phyloP scores from a whole-genome alignment of 176 grass and related monocot genomes.

The Pontederia crassipes region DNA sequence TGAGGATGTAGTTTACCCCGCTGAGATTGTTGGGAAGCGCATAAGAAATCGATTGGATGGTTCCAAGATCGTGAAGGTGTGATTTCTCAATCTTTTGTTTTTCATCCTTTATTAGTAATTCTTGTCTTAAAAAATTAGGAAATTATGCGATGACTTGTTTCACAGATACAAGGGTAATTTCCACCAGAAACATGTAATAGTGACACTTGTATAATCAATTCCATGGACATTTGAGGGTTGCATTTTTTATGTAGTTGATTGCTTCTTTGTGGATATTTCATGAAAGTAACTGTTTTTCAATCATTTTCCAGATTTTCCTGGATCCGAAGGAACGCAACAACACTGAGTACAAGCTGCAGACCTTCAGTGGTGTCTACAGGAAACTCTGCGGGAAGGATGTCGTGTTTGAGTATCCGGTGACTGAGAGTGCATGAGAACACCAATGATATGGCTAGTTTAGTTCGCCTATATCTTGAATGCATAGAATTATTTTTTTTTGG shows the following conservation, averaged over 20 bases:
- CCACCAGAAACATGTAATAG: too few relatives aligned
- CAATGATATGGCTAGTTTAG: too few relatives aligned
- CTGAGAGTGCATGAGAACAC: conserved; percentile 22
- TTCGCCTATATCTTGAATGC: too few relatives aligned
- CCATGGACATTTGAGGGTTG: too few relatives aligned
- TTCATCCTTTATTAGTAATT: background rate
- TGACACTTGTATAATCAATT: too few relatives aligned
- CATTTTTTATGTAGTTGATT: too few relatives aligned
- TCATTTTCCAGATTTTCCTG: conserved; percentile 47
- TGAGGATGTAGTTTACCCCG: conserved; percentile 15
- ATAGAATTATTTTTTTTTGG: too few relatives aligned
- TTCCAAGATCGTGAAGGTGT: background rate
- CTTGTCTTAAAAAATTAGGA: background rate
- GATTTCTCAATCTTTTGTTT: background rate
- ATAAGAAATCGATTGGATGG: conserved; percentile 18
- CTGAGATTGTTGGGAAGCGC: conserved; percentile 21
- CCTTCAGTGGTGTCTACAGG: conserved; percentile 71
- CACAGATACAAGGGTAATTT: too few relatives aligned
- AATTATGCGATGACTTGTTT: too few relatives aligned
- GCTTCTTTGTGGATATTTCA: too few relatives aligned
- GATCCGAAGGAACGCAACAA: conserved; percentile 94
- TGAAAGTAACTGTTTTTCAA: background rate
- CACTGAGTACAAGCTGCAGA: conserved; percentile 86
- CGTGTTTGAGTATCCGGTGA: conserved; percentile 42
- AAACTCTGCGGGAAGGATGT: conserved; percentile 78